Conservation (phyloP, 169 alveolate genomes). For the Cryptosporidium sp. region DNA sequence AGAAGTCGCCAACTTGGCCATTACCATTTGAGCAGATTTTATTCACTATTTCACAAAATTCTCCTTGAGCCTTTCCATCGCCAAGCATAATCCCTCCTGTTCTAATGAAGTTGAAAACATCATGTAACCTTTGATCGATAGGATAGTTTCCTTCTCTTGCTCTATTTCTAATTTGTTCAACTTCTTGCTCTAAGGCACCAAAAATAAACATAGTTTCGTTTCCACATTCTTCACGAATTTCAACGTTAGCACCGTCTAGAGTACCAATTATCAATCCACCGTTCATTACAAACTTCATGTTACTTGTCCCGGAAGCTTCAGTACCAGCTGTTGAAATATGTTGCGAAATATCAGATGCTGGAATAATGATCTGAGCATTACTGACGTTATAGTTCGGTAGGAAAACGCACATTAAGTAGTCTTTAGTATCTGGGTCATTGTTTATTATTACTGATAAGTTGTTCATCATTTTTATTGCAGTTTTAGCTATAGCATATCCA, state of each 20-base stretch:
- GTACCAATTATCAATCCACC: conserved; percentile 95
- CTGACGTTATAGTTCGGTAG: conserved; percentile 94
- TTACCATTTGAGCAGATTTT: conserved; percentile 81
- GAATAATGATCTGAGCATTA: conserved; percentile 92
- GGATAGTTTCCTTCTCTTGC: conserved; percentile 87
- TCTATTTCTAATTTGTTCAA: conserved; percentile 84
- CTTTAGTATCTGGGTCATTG: conserved; percentile 90
- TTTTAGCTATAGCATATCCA: conserved; percentile 92
- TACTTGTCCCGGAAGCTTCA: conserved; percentile 95
- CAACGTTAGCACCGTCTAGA: conserved; percentile 96
- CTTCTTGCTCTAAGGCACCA: conserved; percentile 91
- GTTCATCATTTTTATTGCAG: conserved; percentile 91
- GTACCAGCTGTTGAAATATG: conserved; percentile 95
- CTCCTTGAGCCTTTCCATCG: conserved; percentile 80
- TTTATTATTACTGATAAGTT: conserved; percentile 87
- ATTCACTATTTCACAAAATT: conserved; percentile 78
- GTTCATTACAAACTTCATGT: conserved; percentile 96
- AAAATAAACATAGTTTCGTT: conserved; percentile 91
- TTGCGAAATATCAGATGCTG: conserved; percentile 93
- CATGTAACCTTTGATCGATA: conserved; percentile 85
- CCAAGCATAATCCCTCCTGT: conserved; percentile 82
- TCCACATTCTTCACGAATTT: conserved; percentile 94
- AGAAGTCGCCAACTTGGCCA: conserved; percentile 87
- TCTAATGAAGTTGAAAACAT: conserved; percentile 89
- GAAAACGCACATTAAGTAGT: conserved; percentile 87